Base-by-base conservation (phyloP, 495 filamentous ascomycete genomes). In the Poronia punctata region DNA sequence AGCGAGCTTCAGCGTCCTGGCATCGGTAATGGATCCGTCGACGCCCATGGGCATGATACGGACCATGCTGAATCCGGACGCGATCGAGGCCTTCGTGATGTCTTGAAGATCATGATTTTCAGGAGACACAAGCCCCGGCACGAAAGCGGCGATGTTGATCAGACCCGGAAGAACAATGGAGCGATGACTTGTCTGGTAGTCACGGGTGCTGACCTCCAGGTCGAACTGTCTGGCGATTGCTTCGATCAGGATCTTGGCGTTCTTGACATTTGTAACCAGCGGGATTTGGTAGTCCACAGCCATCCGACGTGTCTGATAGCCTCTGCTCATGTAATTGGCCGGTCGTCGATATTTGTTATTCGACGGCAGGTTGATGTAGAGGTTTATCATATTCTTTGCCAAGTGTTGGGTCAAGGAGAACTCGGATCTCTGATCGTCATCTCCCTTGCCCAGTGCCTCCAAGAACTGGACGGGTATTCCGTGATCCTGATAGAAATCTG, bases 321-420 rank as follows among this genome's bases (percentile, higher is more conserved):
- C 92, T 64, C 86, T 89, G 60, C 88, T 95, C 83, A 98, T 90
- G 68, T 98, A 97, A 68, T 86, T 97, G 40, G 92, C 92, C 17
- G 92, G 92, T 40, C 92, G 80, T 43, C 92, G 76, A 72, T 89
- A 97, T 48, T 86, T 82, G 64, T 98, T 98, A 76, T 72, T 94
- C n/a, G 89, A 95, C 4, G 92, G 92, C 58, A 98, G 68, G 64
- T 98, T 98, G 78, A 98, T 94, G 64, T 97, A 98, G 23, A 98
- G 72, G 65, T 96, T 90, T 44, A 98, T 97, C 58, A 92, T 78
- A 63, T 96, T 95, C 62, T 95, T 96, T 23, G 90, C 83, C 57
- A 98, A 64, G 70, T 95, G 88, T 59, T 96, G 86, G 7, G 86
- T 92, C 45, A 98, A 71, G 15, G 92, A 97, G 70, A 90, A 97